Conservation (phyloP, 148 eudicot genomes). For the Heliamphora exappendiculata region DNA sequence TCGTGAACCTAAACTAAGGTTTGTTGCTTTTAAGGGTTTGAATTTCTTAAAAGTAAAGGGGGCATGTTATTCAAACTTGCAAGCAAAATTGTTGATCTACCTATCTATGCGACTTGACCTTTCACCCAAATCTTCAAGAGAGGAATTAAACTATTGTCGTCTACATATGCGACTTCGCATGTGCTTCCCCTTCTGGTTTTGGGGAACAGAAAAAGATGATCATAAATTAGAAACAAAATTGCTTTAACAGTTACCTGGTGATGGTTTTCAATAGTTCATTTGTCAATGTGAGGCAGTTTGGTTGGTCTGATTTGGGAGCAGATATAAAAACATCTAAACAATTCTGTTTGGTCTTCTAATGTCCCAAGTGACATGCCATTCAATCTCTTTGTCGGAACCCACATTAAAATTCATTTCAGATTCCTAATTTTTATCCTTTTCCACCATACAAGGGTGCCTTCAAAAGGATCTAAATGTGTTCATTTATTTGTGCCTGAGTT, state of each 20-base stretch:
- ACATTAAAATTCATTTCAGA: background rate
- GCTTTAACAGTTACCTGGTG: background rate
- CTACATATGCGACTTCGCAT: background rate
- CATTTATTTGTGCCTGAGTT: background rate
- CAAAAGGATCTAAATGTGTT: background rate
- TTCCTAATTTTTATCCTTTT: background rate
- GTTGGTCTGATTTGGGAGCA: background rate
- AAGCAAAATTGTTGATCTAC: background rate
- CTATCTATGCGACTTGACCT: conserved; percentile 1
- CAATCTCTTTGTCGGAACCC: background rate
- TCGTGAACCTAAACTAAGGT: conserved; percentile 69
- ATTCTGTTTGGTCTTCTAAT: background rate
- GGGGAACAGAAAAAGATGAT: background rate
- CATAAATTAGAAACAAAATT: background rate
- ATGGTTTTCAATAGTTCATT: background rate
- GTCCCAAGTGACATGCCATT: background rate
- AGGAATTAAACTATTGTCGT: background rate
- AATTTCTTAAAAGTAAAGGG: background rate
- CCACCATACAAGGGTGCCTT: background rate
- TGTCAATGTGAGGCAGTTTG: background rate
- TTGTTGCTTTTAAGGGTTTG: conserved; percentile 9
- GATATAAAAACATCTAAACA: background rate
- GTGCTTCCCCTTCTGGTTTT: background rate
- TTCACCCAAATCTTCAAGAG: background rate
- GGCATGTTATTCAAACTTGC: background rate